Evolutionary conservation across 2,329 filamentous ascomycete genomes (phyloP), one percentile per base, ranked within the genome.

Genomic region (Gliomastix tumulicola): DNA sequence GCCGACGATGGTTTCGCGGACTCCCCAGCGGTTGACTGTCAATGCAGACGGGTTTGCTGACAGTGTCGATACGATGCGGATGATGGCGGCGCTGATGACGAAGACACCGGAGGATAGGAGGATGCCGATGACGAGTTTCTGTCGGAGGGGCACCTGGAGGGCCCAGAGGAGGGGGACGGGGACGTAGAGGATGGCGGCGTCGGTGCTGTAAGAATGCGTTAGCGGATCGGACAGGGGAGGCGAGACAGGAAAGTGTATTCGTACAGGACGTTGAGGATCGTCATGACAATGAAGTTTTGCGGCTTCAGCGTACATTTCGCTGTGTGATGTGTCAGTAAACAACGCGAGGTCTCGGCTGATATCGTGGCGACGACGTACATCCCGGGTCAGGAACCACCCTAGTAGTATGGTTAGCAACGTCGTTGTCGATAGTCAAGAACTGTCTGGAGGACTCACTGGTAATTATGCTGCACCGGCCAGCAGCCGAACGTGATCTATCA

Each of bases 1-100:
- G 13, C 55, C 59, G 23, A 63, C 57, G 31, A 65, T 59, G 38
- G 48, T 55, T 18, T 54, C 50, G 1, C 50, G 49, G 5, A 54
- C 49, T 2, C 49, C 49, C 50, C 48, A 53, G 28, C 36, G 30
- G 40, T 50, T 54, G 22, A 53, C 41, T 0, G 46, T 50, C 1
- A 49, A 41, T 2, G 47, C 48, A 2, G 46, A 50, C 10, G 46
- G 41, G 6, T 45, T 47, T 4, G 46, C 40, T 6, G 48, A 44
- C 1, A 53, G 31, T 0, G 46, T 50, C 0, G 53, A 23, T 10
- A 50, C 40, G 5, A 45, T 41, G 0, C 47, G 42, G 9, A 41
- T 53, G 12, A 54, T 45, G 1, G 51, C 49, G 4, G 49, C 49
- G 1, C 46, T 35, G 3, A 54, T 54, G 2, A 54, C 49, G 33